phyloP scores from a whole-genome alignment of 202 grass and related monocot genomes.

The Setaria viridis region DNA sequence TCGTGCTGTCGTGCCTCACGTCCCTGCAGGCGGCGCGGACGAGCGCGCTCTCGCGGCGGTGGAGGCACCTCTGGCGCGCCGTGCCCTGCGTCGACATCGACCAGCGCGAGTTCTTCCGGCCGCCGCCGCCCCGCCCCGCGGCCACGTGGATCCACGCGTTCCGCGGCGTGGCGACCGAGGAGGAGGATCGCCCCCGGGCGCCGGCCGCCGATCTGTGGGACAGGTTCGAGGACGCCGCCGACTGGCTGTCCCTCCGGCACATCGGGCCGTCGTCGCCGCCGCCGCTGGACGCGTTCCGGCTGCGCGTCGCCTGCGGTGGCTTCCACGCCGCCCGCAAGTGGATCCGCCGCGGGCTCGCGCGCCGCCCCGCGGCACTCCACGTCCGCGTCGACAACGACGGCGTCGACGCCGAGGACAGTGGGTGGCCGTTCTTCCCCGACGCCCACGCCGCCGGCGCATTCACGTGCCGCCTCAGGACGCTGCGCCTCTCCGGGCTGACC shows the following conservation, averaged over 20 bases:
- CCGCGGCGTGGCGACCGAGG: accelerated
- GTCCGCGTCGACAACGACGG: background rate
- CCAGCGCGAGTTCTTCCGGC: background rate
- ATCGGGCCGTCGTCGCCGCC: background rate
- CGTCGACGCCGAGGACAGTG: background rate
- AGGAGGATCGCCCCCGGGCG: background rate
- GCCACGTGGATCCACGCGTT: background rate
- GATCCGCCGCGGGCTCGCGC: slow-evolving; percentile 28
- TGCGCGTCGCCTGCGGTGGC: background rate
- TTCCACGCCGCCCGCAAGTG: background rate
- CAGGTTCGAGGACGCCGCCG: background rate
- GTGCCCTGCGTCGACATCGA: slow-evolving; percentile 11
- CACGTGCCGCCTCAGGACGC: slow-evolving; percentile 21
- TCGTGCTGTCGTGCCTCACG: slow-evolving; percentile 11
- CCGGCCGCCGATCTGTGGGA: background rate
- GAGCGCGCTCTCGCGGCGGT: slow-evolving; percentile 26
- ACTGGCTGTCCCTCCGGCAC: background rate
- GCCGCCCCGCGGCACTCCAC: background rate
- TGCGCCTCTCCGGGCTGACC: background rate
- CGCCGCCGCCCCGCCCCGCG: background rate
- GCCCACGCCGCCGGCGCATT: background rate
- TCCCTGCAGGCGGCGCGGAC: slow-evolving; percentile 33
- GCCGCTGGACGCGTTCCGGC: slow-evolving; percentile 4
- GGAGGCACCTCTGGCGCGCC: slow-evolving; percentile 24
- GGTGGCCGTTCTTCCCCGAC: background rate